These are phyloP conservation scores for Hanseniaspora jakobsenii DNA, from an alignment of 805 yeast genomes.

Conservation along the genomic window DNA sequence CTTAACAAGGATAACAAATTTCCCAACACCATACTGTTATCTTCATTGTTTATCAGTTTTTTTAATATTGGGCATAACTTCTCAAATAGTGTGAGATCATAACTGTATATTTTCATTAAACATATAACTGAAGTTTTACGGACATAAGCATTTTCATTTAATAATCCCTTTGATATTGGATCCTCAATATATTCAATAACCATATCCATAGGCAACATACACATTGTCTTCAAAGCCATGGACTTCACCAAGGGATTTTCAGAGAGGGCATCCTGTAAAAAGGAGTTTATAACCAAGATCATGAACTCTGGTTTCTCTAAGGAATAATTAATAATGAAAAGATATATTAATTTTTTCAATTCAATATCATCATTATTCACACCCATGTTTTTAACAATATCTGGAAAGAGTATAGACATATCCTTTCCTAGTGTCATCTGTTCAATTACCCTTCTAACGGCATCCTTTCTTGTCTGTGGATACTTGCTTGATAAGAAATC, in stretches of 20 bases:
- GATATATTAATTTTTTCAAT: constrained; percentile 88
- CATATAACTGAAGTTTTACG: constrained; percentile 95
- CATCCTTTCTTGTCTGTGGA: constrained; percentile 89
- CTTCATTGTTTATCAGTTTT: constrained; percentile 53
- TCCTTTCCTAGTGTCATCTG: constrained; percentile 98
- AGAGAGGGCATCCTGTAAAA: constrained; percentile 88
- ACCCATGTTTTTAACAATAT: constrained; percentile 89
- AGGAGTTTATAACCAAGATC: constrained; percentile 91
- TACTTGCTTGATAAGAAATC: constrained; percentile 88
- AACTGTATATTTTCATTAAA: constrained; percentile 85
- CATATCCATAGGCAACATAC: constrained; percentile 88
- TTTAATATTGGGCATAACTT: constrained; percentile 38
- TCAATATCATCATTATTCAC: constrained; percentile 72
- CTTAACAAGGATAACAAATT: constrained; percentile 78
- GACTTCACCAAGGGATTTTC: constrained; percentile 94
- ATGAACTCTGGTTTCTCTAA: constrained; percentile 91
- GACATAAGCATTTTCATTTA: constrained; percentile 93
- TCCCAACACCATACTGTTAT: constrained; percentile 96
- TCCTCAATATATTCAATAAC: constrained; percentile 90
- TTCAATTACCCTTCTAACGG: constrained; percentile 90
- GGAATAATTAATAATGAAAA: constrained; percentile 94
- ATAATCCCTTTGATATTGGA: constrained; percentile 72
- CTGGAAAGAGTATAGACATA: constrained; percentile 88
- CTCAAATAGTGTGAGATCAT: constrained; percentile 70
- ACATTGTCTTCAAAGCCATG: constrained; percentile 96